Percentiles rank a stretch among this genome's conserved stretches.
Conservation (phyloP, 1,284 basidiomycete genomes). For the Ganoderma multipileum region DNA sequence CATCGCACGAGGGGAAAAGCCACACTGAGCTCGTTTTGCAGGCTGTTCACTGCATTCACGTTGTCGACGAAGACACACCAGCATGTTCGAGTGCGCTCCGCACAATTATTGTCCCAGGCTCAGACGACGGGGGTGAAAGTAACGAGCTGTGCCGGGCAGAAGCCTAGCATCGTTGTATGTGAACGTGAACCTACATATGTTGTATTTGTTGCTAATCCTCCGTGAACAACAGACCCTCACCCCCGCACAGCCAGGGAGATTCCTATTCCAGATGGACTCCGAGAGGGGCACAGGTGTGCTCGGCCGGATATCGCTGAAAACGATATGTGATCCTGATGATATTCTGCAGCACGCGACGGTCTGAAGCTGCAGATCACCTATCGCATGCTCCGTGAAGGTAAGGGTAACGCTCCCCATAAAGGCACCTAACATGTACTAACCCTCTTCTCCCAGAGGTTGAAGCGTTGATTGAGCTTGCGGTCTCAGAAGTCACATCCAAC, state of each 20-base stretch:
- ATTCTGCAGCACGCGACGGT: constrained; percentile 60
- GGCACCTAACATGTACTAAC: neutral
- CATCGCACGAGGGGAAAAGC: neutral
- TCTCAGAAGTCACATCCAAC: constrained; percentile 49
- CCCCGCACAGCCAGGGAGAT: constrained; percentile 71
- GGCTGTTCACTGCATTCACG: constrained; percentile 82
- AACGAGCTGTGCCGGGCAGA: constrained; percentile 49
- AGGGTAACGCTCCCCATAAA: neutral
- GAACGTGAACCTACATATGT: neutral
- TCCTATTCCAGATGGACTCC: constrained; percentile 75
- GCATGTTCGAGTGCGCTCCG: constrained; percentile 70
- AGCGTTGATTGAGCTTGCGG: constrained; percentile 58
- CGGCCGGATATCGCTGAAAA: neutral
- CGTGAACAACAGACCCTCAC: constrained; percentile 63
- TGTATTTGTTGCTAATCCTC: constrained; percentile 8
- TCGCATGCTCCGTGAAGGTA: constrained; percentile 79
- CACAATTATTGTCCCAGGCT: constrained; percentile 52
- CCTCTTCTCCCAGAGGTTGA: constrained; percentile 58
- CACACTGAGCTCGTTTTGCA: constrained; percentile 37
- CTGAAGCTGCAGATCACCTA: constrained; percentile 71
- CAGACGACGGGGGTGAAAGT: constrained; percentile 59
- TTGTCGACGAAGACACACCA: constrained; percentile 77
- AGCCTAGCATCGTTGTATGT: constrained; percentile 40
- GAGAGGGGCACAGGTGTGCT: constrained; percentile 60
- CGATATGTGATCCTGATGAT: neutral